Conservation (phyloP, 78 protist genomes). For the Dictyostelium purpureum region DNA sequence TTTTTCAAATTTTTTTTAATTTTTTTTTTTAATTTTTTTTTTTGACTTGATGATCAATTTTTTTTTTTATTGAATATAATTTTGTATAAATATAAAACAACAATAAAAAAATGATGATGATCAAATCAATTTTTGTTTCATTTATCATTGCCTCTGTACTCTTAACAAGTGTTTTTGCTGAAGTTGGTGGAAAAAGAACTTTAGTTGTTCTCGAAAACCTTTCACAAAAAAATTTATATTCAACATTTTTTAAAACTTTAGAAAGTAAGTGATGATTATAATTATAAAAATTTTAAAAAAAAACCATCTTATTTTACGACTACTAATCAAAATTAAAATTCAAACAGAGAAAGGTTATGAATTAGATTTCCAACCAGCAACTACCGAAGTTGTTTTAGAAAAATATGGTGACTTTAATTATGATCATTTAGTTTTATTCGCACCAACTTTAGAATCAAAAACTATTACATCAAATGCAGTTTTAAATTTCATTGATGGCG, state of each 20-base stretch:
- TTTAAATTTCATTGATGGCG: conserved; percentile 79
- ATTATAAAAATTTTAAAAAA: no score
- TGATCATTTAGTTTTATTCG: conserved; percentile 76
- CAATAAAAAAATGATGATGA: neutral
- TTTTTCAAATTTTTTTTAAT: neutral
- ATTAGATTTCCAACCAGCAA: conserved; percentile 36
- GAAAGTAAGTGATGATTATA: no score
- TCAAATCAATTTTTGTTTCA: neutral
- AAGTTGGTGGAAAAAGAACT: conserved; percentile 64
- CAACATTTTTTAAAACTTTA: conserved; percentile 65
- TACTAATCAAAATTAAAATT: no score
- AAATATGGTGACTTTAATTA: conserved; percentile 78
- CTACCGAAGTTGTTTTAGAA: conserved; percentile 16
- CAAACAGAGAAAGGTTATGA: conserved; percentile 76
- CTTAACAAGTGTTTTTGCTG: conserved; percentile 5
- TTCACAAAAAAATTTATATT: conserved; percentile 52
- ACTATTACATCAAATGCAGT: conserved; percentile 35
- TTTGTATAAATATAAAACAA: neutral
- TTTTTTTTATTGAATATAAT: no score
- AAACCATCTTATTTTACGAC: neutral
- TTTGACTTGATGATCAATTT: neutral
- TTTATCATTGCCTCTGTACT: conserved; percentile 2
- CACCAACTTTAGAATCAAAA: conserved; percentile 80
- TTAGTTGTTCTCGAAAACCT: conserved; percentile 67
- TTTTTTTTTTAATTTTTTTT: neutral